Percentiles rank a stretch among this genome's conserved stretches.
Evolutionary conservation across 192 early-diverging fungal species (phyloP).

Genomic region (Gaertneriomyces semiglobifer): DNA sequence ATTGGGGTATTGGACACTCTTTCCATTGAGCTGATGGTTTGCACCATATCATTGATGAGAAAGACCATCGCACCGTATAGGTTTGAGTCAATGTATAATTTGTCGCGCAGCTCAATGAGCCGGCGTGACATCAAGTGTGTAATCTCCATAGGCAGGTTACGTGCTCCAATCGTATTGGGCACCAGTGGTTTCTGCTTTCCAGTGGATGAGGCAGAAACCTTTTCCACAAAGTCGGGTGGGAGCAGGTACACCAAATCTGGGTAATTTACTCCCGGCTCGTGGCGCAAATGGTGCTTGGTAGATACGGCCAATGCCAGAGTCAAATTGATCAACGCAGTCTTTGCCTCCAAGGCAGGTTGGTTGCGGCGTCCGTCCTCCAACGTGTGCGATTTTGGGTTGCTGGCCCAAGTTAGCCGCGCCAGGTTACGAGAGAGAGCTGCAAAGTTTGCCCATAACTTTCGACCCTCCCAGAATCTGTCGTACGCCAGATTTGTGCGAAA

Average conservation of each 20-base stretch:
- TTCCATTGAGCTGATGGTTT: constrained; percentile 66
- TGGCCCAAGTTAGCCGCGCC: constrained; percentile 65
- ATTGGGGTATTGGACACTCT: constrained; percentile 76
- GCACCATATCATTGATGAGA: constrained; percentile 51
- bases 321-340: constrained; percentile 64
- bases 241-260: constrained; percentile 57
- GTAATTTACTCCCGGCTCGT: constrained; percentile 60
- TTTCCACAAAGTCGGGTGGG: constrained; percentile 39
- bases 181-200: constrained; percentile 1
- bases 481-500: constrained; percentile 69
- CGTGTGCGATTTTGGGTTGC: constrained; percentile 5
- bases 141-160: not conserved
- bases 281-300: constrained; percentile 73
- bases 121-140: not conserved
- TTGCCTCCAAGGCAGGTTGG: constrained; percentile 24
- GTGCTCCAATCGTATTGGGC: not conserved
- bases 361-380: constrained; percentile 4
- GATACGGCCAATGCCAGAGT: constrained; percentile 65
- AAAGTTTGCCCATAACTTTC: constrained; percentile 71
- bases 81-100: constrained; percentile 26
- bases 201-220: too few species aligned
- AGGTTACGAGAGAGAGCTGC: constrained; percentile 61
- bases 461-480: constrained; percentile 66
- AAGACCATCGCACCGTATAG: constrained; percentile 10
- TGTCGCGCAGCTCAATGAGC: constrained; percentile 13